Percentiles rank a stretch among this genome's conserved stretches.
Conservation (phyloP, 352 stramenopile species). For the Phytophthora lateralis region DNA sequence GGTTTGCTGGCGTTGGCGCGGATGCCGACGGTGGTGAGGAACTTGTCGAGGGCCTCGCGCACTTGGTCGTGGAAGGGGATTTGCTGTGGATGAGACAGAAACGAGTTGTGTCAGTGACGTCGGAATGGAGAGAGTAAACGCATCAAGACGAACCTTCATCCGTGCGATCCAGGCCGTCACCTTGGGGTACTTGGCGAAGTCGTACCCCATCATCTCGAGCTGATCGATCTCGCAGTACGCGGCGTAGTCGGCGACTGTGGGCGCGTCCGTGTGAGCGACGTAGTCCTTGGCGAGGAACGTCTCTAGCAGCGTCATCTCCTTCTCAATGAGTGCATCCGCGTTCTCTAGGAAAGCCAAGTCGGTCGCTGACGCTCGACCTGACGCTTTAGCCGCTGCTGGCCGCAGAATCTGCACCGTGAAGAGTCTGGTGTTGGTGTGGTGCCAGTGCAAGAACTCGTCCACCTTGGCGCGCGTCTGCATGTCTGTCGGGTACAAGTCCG, state of each 20-base stretch:
- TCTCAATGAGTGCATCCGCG: constrained; percentile 37
- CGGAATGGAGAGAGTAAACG: background rate
- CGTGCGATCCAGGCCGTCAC: constrained; percentile 44
- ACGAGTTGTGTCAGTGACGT: background rate
- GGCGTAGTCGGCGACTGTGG: constrained; percentile 53
- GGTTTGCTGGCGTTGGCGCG: constrained; percentile 11
- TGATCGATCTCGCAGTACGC: constrained; percentile 67
- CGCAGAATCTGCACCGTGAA: constrained; percentile 43
- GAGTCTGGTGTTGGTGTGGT: constrained; percentile 46
- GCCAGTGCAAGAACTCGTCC: constrained; percentile 57
- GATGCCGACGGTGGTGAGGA: constrained; percentile 18
- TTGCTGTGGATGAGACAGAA: constrained; percentile 16
- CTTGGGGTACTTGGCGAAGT: constrained; percentile 49
- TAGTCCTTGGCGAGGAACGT: constrained; percentile 49
- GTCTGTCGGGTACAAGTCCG: constrained; percentile 48
- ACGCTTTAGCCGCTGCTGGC: constrained; percentile 21
- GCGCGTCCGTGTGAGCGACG: constrained; percentile 40
- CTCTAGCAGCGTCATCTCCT: constrained; percentile 42
- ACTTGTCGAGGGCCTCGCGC: constrained; percentile 36
- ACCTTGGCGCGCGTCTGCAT: constrained; percentile 46
- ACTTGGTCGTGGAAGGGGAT: constrained; percentile 35
- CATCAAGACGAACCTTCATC: constrained; percentile 22
- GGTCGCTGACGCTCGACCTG: constrained; percentile 23
- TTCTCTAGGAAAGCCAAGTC: constrained; percentile 37
- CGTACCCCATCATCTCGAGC: constrained; percentile 48